Evolutionary conservation across 2,329 filamentous ascomycete species (phyloP).

Genomic region (Xylariales sp.): DNA sequence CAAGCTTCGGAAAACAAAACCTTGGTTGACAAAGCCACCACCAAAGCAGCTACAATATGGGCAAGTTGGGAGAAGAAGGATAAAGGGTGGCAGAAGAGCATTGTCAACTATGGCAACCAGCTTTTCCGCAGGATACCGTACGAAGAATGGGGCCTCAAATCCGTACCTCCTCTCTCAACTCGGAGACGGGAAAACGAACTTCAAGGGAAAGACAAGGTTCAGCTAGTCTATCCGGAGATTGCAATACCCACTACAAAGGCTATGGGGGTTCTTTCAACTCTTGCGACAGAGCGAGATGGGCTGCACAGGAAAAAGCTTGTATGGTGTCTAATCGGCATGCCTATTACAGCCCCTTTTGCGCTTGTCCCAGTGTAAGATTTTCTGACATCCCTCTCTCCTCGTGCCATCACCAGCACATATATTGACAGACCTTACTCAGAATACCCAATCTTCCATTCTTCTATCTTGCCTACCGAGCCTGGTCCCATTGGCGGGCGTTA

Average conservation of each 20-base stretch:
- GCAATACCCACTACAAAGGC: conserved; percentile 64
- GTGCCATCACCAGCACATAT: too few species aligned
- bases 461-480: conserved; percentile 86
- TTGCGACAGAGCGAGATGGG: conserved; percentile 76
- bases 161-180: conserved; percentile 75
- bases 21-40: conserved; percentile 64
- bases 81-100: conserved; percentile 79
- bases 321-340: conserved; percentile 79
- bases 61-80: conserved; percentile 81
- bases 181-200: conserved; percentile 61
- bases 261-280: conserved; percentile 56
- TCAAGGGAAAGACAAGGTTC: conserved; percentile 58
- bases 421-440: conserved; percentile 36
- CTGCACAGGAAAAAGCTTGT: conserved; percentile 74
- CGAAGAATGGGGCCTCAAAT: conserved; percentile 97
- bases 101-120: conserved; percentile 83
- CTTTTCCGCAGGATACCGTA: conserved; percentile 85
- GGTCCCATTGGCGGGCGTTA: conserved; percentile 86
- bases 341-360: conserved; percentile 76
- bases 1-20: conserved; percentile 48
- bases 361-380: conserved; percentile 75
- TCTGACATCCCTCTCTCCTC: background rate
- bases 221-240: conserved; percentile 71
- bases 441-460: conserved; percentile 96
- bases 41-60: conserved; percentile 74